These are phyloP conservation scores for Berberis vulgaris DNA, from an alignment of 164 flowering plant genomes.

Conservation along the genomic window DNA sequence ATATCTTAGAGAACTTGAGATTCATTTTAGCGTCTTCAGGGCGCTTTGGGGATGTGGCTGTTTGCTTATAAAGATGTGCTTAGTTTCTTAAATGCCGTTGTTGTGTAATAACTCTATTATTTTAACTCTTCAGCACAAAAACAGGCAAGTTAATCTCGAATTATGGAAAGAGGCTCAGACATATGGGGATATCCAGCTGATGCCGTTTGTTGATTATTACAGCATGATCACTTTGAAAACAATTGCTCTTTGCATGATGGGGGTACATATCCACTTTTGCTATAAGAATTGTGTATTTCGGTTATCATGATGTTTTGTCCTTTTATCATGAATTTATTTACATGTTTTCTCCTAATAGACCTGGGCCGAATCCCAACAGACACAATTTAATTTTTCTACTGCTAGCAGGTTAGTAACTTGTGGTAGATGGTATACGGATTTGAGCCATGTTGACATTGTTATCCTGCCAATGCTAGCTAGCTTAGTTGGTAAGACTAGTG, in stretches of 20 bases:
- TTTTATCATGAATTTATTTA: background rate
- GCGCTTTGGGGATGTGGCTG: background rate
- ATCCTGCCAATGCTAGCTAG: no score
- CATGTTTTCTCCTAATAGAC: no score
- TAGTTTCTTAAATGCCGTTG: background rate
- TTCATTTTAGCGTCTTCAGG: no score
- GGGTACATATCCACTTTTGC: slow-evolving; percentile 35
- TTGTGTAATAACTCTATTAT: background rate
- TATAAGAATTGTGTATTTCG: background rate
- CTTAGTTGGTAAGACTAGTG: no score
- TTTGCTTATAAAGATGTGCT: background rate
- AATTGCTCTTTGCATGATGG: slow-evolving; percentile 73
- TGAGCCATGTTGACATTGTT: no score
- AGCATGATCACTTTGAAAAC: slow-evolving; percentile 77
- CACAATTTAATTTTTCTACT: no score
- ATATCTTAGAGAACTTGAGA: no score
- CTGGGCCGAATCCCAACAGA: no score
- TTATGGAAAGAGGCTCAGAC: slow-evolving; percentile 78
- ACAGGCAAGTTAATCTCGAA: slow-evolving; percentile 54
- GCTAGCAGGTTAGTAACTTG: no score
- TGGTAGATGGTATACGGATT: no score
- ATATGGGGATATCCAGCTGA: slow-evolving; percentile 81
- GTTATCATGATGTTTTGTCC: background rate
- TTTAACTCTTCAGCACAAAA: slow-evolving; percentile 59
- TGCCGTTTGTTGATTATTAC: slow-evolving; percentile 97